Conservation (phyloP, 305 asterid genomes). For the Fraxinus nigra region DNA sequence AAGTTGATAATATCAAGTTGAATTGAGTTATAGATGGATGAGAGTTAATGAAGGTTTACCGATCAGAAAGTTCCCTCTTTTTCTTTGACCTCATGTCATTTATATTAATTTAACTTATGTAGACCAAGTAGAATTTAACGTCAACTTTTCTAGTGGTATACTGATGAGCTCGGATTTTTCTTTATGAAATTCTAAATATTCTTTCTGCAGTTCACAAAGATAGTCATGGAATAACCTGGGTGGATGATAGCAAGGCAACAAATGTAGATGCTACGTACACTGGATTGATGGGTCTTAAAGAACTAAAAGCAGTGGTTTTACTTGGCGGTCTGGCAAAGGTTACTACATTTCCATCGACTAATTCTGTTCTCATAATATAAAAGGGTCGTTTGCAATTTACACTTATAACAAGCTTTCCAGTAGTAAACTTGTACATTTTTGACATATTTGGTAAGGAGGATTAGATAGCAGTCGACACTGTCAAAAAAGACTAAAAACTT, state of each 20-base stretch:
- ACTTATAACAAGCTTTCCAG: not conserved
- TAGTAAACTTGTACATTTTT: not conserved
- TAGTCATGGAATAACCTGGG: slow-evolving; percentile 28
- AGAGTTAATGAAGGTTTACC: not conserved
- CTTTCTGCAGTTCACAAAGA: slow-evolving; percentile 30
- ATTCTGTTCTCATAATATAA: not conserved
- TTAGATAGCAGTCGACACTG: not conserved
- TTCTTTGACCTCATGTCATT: not conserved
- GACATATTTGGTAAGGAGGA: not conserved
- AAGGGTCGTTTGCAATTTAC: not conserved
- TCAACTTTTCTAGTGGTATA: not conserved
- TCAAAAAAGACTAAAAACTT: not conserved
- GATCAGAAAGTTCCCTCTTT: not conserved
- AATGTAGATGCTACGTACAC: slow-evolving; percentile 40
- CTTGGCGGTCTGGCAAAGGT: slow-evolving; percentile 44
- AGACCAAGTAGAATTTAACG: not conserved
- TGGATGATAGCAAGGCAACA: slow-evolving; percentile 47
- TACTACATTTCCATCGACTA: not conserved
- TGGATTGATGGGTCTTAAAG: slow-evolving; percentile 35
- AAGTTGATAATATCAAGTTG: not conserved
- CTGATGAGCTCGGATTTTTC: not conserved
- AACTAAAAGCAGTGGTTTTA: slow-evolving; percentile 29
- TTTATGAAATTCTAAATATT: not conserved
- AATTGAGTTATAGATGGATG: not conserved
- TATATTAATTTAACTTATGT: not conserved